Base-by-base conservation (phyloP, 2,329 filamentous ascomycete genomes). In the Byssochlamys sp. region DNA sequence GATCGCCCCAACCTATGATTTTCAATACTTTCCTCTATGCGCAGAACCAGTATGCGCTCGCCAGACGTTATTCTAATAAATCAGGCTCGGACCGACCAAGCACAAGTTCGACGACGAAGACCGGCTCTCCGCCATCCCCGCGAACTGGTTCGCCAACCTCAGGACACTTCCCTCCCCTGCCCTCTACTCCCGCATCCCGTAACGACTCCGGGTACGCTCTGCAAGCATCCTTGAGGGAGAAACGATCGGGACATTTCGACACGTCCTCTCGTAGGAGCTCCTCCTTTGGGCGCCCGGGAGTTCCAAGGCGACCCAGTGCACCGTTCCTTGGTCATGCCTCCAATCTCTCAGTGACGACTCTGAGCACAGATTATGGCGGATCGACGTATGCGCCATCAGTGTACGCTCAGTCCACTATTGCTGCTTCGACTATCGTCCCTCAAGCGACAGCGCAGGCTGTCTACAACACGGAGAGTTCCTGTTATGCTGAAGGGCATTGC, bases 11-110 rank as follows among this genome's bases (percentile, higher is more conserved):
- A 26, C 79, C 84, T 2, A 85, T 89, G 0, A 82, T 97, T 49
- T 95, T 95, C 80, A 99, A 99, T 67, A 91, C 90, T 26, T 97
- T 97, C 72, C 77, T 91, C 45, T 84, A 90, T 62, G 86, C 90
- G 14, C 86, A 86, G 59, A 81, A 83, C 51, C 88, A 89, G 61
- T 79, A 80, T 58, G 80, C 78, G 14, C 61, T 69, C 4, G 72
- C 74, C 25, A 66, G 75, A 33, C 72, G 71, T 1, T 68, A 83
- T 51, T 74, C 71, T 1, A 71, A n/a, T 9, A 45, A 14, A n/a
- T 45, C 71, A 59, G 67, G 71, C 9, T 61, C 60, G 25, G 90
- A 95, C 55, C 83, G 92, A 55, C 91, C 92, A 2, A 85, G 84
- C 1, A 95, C 91, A 1, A 85, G 87, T 65, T 82, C 81, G 2